phyloP scores from a whole-genome alignment of 1,139 yeast species.

The Schizosaccharomyces versatilis region DNA sequence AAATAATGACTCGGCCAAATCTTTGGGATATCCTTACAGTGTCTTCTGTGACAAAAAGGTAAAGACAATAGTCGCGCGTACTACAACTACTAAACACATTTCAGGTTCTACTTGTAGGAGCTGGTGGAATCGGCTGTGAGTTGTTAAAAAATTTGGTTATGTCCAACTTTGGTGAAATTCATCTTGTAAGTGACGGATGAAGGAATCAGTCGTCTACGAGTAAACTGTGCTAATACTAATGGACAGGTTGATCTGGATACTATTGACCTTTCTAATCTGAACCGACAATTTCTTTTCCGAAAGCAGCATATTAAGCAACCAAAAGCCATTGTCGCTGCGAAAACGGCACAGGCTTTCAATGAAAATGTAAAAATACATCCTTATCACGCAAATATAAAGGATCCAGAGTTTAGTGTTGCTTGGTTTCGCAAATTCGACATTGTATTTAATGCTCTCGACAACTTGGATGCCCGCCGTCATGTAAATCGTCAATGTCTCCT shows the following conservation, averaged over 20 bases:
- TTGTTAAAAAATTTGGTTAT: slow-evolving; percentile 63
- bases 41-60: no score
- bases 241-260: slow-evolving; percentile 58
- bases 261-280: slow-evolving; percentile 72
- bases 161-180: slow-evolving; percentile 73
- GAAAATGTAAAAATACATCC: slow-evolving; percentile 52
- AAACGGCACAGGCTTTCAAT: slow-evolving; percentile 62
- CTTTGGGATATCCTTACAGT: no score
- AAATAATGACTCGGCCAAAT: no score
- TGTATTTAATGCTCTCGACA: slow-evolving; percentile 81
- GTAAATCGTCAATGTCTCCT: slow-evolving; percentile 69
- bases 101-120: slow-evolving; percentile 66
- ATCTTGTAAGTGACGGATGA: slow-evolving; percentile 27
- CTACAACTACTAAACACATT: not conserved
- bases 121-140: slow-evolving; percentile 99
- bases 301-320: slow-evolving; percentile 70
- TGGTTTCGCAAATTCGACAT: slow-evolving; percentile 70
- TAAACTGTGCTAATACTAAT: not conserved
- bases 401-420: slow-evolving; percentile 39
- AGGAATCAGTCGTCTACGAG: not conserved
- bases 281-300: slow-evolving; percentile 78
- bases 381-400: slow-evolving; percentile 71
- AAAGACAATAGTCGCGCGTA: no score
- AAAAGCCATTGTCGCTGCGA: slow-evolving; percentile 51
- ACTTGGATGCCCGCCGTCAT: slow-evolving; percentile 73